phyloP scores from a whole-genome alignment of 441 rosid genomes.

The Capsella rubella region DNA sequence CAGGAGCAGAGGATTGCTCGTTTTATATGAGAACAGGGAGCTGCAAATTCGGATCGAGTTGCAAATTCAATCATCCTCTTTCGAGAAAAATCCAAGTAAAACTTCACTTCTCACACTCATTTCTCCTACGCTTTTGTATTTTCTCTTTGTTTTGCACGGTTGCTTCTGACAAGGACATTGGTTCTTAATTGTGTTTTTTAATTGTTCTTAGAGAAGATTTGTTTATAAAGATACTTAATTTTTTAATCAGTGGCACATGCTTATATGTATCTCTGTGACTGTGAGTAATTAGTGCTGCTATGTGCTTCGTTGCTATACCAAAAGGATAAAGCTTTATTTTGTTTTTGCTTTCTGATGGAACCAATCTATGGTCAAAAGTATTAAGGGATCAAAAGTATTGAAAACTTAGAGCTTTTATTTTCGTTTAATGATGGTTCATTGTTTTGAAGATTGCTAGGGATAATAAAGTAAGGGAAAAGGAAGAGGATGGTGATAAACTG shows the following conservation, averaged over 20 bases:
- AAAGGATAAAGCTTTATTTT: constrained; percentile 6
- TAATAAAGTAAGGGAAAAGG: constrained; percentile 53
- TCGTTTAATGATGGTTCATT: background rate
- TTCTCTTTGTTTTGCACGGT: background rate
- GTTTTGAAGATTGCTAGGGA: constrained; percentile 60
- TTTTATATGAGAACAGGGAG: constrained; percentile 73
- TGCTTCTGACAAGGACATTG: constrained; percentile 17
- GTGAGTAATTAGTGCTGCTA: background rate
- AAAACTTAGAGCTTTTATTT: background rate
- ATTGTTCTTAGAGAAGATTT: constrained; percentile 17
- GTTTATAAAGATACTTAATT: background rate
- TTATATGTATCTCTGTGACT: background rate
- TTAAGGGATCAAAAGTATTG: background rate
- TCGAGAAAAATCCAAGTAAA: constrained; percentile 62
- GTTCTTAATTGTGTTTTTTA: constrained; percentile 6
- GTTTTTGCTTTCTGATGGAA: constrained; percentile 7
- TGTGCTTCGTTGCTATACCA: constrained; percentile 11
- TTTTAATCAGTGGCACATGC: constrained; percentile 29
- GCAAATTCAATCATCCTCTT: constrained; percentile 92
- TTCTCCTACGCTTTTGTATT: background rate
- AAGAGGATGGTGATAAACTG: constrained; percentile 55
- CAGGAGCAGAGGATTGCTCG: constrained; percentile 84
- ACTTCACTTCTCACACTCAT: background rate
- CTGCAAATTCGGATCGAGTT: constrained; percentile 79
- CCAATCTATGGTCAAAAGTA: background rate